Conservation (phyloP, 2,329 filamentous ascomycete genomes). For the Knoxdaviesia capensis region DNA sequence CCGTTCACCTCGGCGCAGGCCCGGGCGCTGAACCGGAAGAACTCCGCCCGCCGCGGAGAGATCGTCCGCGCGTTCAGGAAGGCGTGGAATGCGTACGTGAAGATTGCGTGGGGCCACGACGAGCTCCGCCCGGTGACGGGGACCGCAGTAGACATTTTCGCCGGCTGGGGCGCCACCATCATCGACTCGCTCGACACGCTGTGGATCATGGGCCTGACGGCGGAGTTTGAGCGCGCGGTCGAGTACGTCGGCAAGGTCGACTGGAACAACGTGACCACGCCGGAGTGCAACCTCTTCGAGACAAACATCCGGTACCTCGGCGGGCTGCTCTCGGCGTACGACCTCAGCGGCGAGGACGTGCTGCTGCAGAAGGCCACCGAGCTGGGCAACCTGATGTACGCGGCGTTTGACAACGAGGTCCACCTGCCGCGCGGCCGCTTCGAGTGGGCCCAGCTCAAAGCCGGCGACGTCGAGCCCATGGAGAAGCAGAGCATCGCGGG, state of each 20-base stretch:
- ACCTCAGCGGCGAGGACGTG: constrained; percentile 35
- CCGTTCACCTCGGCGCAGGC: neutral
- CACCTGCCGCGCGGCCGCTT: constrained; percentile 37
- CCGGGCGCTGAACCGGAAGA: neutral
- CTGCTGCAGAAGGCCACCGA: constrained; percentile 41
- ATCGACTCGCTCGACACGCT: constrained; percentile 51
- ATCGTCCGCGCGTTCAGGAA: constrained; percentile 30
- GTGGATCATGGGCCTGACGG: constrained; percentile 49
- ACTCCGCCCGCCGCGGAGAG: constrained; percentile 13
- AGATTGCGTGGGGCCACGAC: constrained; percentile 42
- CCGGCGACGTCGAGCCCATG: constrained; percentile 12
- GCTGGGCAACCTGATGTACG: constrained; percentile 42
- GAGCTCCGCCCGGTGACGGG: constrained; percentile 39
- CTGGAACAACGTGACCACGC: constrained; percentile 29
- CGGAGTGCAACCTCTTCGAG: constrained; percentile 45
- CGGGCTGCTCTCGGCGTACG: constrained; percentile 48
- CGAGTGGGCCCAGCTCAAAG: constrained; percentile 19
- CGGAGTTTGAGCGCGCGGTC: constrained; percentile 45
- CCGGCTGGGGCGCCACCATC: constrained; percentile 46
- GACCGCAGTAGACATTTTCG: constrained; percentile 32
- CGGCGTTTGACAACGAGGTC: constrained; percentile 47
- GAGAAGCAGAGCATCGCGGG: constrained; percentile 13
- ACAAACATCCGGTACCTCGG: constrained; percentile 54
- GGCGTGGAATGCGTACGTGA: constrained; percentile 40
- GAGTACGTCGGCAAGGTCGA: constrained; percentile 36